Percentiles rank a stretch among this genome's conserved stretches.
Evolutionary conservation across 2,329 filamentous ascomycete species (phyloP).

Genomic region (Trichoderma atrobrunneum): DNA sequence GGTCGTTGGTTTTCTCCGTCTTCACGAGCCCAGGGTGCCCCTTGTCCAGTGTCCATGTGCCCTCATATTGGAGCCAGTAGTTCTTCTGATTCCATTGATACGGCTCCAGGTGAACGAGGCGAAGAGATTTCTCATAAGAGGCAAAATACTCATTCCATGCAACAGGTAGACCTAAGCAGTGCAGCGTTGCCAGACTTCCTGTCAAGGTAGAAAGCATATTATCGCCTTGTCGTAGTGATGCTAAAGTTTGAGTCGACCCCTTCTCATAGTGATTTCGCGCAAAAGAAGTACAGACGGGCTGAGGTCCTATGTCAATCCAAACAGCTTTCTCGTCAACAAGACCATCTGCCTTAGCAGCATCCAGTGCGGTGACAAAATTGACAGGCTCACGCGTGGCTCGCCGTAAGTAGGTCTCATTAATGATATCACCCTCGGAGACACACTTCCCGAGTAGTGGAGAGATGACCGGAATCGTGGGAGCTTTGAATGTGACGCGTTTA

Average conservation of each 20-base stretch:
- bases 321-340: slow-evolving; percentile 44
- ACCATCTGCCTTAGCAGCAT: not conserved
- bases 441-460: slow-evolving; percentile 56
- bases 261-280: slow-evolving; percentile 21
- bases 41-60: slow-evolving; percentile 65
- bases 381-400: not conserved
- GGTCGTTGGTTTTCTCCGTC: not conserved
- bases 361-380: not conserved
- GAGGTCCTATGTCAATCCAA: slow-evolving; percentile 66
- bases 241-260: slow-evolving; percentile 31
- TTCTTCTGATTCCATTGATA: slow-evolving; percentile 50
- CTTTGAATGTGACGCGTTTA: slow-evolving; percentile 36
- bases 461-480: slow-evolving; percentile 55
- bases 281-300: slow-evolving; percentile 61
- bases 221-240: not conserved
- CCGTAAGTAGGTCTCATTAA: not conserved
- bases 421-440: not conserved
- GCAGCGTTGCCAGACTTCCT: not conserved
- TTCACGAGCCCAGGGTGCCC: slow-evolving; percentile 24
- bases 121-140: slow-evolving; percentile 26
- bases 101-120: not conserved
- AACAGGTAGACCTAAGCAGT: slow-evolving; percentile 56
- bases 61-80: slow-evolving; percentile 55
- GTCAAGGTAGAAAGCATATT: not conserved
- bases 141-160: slow-evolving; percentile 68